Evolutionary conservation across 805 yeast species (phyloP).

Genomic region (Yarrowia sp.): DNA sequence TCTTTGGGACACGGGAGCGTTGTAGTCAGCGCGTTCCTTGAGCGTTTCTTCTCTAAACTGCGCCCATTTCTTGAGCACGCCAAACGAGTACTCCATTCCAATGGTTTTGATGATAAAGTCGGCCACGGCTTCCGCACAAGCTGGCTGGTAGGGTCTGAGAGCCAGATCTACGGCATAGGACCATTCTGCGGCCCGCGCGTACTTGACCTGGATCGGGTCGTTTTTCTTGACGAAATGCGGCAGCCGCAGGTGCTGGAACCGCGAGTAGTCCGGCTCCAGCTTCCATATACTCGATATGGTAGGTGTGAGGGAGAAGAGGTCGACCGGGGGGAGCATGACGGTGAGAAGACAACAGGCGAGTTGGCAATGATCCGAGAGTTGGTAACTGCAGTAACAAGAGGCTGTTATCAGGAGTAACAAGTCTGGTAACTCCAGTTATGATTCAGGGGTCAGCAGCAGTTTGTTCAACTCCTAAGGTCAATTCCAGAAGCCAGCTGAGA

Average conservation of each 20-base stretch:
- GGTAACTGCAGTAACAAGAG: too few species aligned
- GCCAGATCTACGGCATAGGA: constrained; percentile 17
- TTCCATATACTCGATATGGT: constrained; percentile 15
- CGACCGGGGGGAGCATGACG: background rate
- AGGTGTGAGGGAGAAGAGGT: constrained; percentile 23
- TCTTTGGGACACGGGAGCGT: background rate
- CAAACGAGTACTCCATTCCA: constrained; percentile 28
- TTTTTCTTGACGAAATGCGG: background rate
- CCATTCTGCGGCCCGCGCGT: constrained; percentile 31
- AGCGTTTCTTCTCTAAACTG: constrained; percentile 30
- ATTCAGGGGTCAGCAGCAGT: too few species aligned
- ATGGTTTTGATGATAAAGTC: constrained; percentile 14
- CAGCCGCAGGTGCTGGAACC: constrained; percentile 15
- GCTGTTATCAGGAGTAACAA: too few species aligned
- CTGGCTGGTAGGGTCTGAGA: constrained; percentile 17
- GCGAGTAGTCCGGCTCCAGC: constrained; percentile 8
- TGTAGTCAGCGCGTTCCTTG: background rate
- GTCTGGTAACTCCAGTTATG: too few species aligned
- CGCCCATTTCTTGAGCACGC: constrained; percentile 11
- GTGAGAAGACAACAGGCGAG: too few species aligned
- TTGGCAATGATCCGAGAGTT: too few species aligned
- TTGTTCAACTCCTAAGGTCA: too few species aligned
- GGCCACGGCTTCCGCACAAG: constrained; percentile 22
- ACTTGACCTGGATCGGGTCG: constrained; percentile 3
- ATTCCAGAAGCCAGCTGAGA: too few species aligned